A percentile compares a stretch with the other conserved stretches of the same genome.
Conservation (phyloP, 2,329 filamentous ascomycete genomes). For the Leptoxyphium fumago region DNA sequence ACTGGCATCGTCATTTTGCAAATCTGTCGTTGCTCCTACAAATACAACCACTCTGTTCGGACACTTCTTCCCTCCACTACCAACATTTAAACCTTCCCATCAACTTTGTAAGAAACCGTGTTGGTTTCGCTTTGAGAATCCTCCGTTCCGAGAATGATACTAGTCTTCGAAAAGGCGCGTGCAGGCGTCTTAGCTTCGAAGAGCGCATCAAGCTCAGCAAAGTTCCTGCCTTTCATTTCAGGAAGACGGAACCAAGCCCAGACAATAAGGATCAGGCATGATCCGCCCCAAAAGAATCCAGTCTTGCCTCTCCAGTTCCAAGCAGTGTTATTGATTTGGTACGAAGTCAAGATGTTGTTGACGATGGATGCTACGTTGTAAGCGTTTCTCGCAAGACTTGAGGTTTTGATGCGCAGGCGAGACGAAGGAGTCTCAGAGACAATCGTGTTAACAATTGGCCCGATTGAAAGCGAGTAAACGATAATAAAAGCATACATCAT, state of each 20-base stretch:
- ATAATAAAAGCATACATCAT: constrained; percentile 12
- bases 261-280: constrained; percentile 19
- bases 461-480: constrained; percentile 18
- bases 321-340: constrained; percentile 15
- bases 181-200: constrained; percentile 26
- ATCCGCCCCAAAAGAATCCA: constrained; percentile 28
- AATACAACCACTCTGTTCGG: no score
- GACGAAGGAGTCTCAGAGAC: constrained; percentile 17
- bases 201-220: constrained; percentile 29
- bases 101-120: no score
- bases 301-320: constrained; percentile 7
- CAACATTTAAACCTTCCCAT: no score
- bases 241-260: constrained; percentile 32
- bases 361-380: constrained; percentile 15
- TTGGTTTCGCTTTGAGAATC: no score
- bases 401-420: constrained; percentile 15
- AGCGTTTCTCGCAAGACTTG: constrained; percentile 16
- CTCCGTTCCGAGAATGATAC: no score
- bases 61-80: no score
- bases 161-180: no score
- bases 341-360: constrained; percentile 12
- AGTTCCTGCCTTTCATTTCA: constrained; percentile 28
- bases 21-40: no score
- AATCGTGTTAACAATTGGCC: constrained; percentile 16
- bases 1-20: no score